These are phyloP conservation scores for Eucalyptus cladocalyx DNA, from an alignment of 345 rosid genomes.

Conservation along the genomic window DNA sequence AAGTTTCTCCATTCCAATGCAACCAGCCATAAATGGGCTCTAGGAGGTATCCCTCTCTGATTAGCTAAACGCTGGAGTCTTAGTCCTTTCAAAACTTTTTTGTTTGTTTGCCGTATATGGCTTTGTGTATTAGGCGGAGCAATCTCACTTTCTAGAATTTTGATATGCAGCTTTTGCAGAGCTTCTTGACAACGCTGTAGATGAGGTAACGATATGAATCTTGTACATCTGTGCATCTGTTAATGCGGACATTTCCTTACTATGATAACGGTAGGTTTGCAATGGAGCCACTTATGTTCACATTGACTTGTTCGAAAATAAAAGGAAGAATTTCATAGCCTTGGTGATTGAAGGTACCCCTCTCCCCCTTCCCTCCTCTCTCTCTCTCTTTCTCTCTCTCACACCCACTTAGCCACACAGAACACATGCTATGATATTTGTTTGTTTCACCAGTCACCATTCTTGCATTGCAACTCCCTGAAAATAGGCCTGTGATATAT, in stretches of 20 bases:
- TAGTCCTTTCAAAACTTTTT: background rate
- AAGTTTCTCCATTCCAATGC: slow-evolving; percentile 94
- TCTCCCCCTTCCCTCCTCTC: background rate
- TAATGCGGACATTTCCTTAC: background rate
- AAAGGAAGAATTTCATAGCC: slow-evolving; percentile 20
- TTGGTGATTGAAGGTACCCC: slow-evolving; percentile 36
- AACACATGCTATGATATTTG: background rate
- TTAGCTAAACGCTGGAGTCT: background rate
- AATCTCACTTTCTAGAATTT: background rate
- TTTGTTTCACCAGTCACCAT: background rate
- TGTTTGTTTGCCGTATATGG: background rate
- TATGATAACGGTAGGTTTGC: slow-evolving; percentile 27
- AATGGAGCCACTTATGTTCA: slow-evolving; percentile 77
- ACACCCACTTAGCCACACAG: background rate
- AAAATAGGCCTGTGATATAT: background rate
- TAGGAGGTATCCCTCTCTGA: slow-evolving; percentile 52
- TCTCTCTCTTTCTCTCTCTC: background rate
- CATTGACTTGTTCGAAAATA: slow-evolving; percentile 17
- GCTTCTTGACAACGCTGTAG: slow-evolving; percentile 84
- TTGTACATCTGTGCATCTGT: background rate
- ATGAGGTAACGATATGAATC: slow-evolving; percentile 42
- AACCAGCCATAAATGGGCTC: slow-evolving; percentile 98
- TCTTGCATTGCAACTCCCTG: background rate
- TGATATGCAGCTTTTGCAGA: slow-evolving; percentile 72
- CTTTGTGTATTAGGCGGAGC: background rate